These are phyloP conservation scores for Coprinopsis marcescibilis DNA, from an alignment of 768 basidiomycete species.

Conservation along the genomic window DNA sequence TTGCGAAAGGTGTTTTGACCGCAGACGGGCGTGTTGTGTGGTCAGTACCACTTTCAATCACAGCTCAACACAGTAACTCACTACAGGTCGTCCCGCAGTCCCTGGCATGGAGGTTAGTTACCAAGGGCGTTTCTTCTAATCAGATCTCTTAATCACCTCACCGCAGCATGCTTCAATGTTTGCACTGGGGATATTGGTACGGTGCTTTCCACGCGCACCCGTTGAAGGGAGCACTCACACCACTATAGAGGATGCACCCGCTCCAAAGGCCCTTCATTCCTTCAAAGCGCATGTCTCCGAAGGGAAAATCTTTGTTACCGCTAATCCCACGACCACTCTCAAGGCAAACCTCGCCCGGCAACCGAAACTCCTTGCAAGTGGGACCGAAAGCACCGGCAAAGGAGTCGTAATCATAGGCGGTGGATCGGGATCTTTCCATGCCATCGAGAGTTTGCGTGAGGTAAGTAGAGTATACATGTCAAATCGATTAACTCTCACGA, in stretches of 20 bases:
- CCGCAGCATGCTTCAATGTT: conserved; percentile 79
- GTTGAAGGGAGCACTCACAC: background rate
- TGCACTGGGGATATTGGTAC: conserved; percentile 77
- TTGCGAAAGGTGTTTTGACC: conserved; percentile 75
- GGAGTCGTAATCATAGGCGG: conserved; percentile 85
- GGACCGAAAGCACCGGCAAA: conserved; percentile 41
- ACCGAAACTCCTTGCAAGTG: conserved; percentile 46
- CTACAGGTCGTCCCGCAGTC: conserved; percentile 32
- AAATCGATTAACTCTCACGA: conserved; percentile 1
- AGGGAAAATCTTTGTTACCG: conserved; percentile 77
- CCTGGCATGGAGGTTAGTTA: conserved; percentile 78
- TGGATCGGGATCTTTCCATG: conserved; percentile 71
- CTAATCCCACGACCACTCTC: conserved; percentile 51
- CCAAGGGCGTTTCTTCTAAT: background rate
- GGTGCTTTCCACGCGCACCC: background rate
- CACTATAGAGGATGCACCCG: conserved; percentile 78
- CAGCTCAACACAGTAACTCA: background rate
- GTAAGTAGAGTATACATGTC: conserved; percentile 30
- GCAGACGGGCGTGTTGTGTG: conserved; percentile 78
- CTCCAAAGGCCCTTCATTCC: conserved; percentile 70
- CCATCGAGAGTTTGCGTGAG: conserved; percentile 78
- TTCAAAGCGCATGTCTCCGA: conserved; percentile 63
- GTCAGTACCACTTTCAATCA: conserved; percentile 32
- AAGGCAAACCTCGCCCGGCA: conserved; percentile 64
- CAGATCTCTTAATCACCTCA: background rate